Percentiles rank a stretch among this genome's conserved stretches.
Conservation (phyloP, 2,329 filamentous ascomycete genomes). For the Juglanconis oblonga region DNA sequence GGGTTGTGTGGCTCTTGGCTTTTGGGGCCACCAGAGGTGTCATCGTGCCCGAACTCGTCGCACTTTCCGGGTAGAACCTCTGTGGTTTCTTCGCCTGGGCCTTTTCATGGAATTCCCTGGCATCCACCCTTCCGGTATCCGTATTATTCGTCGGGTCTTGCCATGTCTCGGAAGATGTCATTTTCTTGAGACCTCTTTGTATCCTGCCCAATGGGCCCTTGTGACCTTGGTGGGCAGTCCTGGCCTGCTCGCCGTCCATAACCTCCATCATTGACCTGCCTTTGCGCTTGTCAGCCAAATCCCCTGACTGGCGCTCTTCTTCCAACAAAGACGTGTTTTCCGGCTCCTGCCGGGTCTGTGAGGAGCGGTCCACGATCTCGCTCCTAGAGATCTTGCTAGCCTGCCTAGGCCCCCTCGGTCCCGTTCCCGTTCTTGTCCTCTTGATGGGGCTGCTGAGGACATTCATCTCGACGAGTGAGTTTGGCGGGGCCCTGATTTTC, state of each 20-base stretch:
- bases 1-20: neutral
- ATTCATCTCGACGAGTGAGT: conserved; percentile 2
- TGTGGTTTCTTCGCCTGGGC: conserved; percentile 14
- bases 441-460: neutral
- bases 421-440: neutral
- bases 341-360: conserved; percentile 9
- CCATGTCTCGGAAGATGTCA: conserved; percentile 10
- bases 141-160: neutral
- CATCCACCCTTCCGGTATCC: neutral
- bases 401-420: conserved; percentile 3
- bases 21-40: neutral
- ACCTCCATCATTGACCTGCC: neutral
- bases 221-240: neutral
- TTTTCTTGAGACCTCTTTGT: conserved; percentile 13
- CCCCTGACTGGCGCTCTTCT: neutral
- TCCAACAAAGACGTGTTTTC: conserved; percentile 3
- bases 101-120: conserved; percentile 9
- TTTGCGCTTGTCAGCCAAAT: neutral
- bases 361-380: conserved; percentile 8
- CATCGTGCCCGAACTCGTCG: neutral
- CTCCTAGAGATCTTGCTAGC: conserved; percentile 12
- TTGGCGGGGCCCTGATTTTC: conserved; percentile 13
- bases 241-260: neutral
- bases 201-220: conserved; percentile 12
- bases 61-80: conserved; percentile 9